Percentiles rank a stretch among this genome's conserved stretches.
Conservation (phyloP, 257 asterid species). For the Leonotis leonurus region DNA sequence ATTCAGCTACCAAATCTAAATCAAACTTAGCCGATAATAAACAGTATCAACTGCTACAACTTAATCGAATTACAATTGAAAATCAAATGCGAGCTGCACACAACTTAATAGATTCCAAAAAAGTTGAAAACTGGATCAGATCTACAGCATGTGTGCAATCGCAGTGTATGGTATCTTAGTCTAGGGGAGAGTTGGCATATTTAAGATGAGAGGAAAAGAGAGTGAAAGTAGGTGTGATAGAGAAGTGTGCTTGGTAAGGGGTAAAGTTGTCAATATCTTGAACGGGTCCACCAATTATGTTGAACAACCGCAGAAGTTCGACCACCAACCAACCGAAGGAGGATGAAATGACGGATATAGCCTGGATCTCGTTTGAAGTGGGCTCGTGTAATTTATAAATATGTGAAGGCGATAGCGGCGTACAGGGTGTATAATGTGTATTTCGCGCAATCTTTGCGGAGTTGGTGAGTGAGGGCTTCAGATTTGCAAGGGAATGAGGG, state of each 20-base stretch:
- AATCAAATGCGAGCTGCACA: conserved; percentile 17
- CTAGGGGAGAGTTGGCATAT: neutral
- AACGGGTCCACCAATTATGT: neutral
- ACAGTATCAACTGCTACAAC: neutral
- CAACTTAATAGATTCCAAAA: neutral
- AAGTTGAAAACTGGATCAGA: conserved; percentile 8
- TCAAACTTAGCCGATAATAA: neutral
- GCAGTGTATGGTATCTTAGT: neutral
- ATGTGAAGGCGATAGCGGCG: neutral
- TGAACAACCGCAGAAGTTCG: neutral
- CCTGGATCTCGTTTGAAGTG: conserved; percentile 5
- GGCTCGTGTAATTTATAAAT: neutral
- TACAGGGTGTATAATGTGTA: neutral
- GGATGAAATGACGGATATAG: neutral
- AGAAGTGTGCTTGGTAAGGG: conserved; percentile 15
- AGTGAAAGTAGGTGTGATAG: conserved; percentile 14
- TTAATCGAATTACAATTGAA: neutral
- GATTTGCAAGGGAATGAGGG: no score
- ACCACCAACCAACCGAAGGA: conserved; percentile 10
- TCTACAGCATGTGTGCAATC: conserved; percentile 12
- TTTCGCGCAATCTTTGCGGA: neutral
- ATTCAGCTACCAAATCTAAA: neutral
- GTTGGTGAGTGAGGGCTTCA: neutral
- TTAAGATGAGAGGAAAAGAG: neutral
- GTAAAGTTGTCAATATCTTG: conserved; percentile 1